Base-by-base conservation (phyloP, 2,329 filamentous ascomycete species). In the Alternaria ethzedia region DNA sequence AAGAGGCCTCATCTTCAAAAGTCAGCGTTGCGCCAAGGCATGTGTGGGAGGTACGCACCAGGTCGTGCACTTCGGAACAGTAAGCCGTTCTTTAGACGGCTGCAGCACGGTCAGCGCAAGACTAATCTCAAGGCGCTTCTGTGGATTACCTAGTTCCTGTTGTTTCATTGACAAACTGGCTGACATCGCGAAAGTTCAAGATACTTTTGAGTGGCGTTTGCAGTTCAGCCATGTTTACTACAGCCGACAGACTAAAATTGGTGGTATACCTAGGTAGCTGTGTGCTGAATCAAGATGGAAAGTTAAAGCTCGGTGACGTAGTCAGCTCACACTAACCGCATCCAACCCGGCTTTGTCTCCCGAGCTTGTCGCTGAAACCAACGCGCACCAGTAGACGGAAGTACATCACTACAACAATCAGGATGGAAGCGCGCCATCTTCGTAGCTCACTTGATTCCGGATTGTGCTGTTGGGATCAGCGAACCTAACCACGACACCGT, bases 1-100 rank as follows among this genome's bases (percentile, higher is more conserved):
- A 73, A 0, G 91, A 90, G 36, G 92, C 91, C 77, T 93, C 89
- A 74, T 97, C 93, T 85, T 79, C 43, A 47, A 13, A 11, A 17
- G 44, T 65, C 58, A 68, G 54, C 50, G 21, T 13, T 25, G 23
- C 41, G 20, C 21, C 15, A 57, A 44, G 21, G 17, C 30, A 13
- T 4, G 6, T 52, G 25, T 25, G 32, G 15, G n/a, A 21, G 20
- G 15, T n/a, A 47, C 61, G 51, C 57, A 78, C 78, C 78, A 61
- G 76, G 79, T 20, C 79, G 74, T 23, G 78, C 79, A 56, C 77
- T 75, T 30, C 79, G 74, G 60, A 68, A 80, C 30, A 80, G 52
- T 45, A 75, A 47, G 9, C 74, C 72, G 6, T 71, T 70, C 54
- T 69, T 74, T 28, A 80, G 45, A 12, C 54, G 64, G 41, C 72